A percentile compares a stretch with the other conserved stretches of the same genome.
These are phyloP conservation scores for Exophiala aquamarina DNA, from an alignment of 2,329 filamentous ascomycete species.

Conservation along the genomic window DNA sequence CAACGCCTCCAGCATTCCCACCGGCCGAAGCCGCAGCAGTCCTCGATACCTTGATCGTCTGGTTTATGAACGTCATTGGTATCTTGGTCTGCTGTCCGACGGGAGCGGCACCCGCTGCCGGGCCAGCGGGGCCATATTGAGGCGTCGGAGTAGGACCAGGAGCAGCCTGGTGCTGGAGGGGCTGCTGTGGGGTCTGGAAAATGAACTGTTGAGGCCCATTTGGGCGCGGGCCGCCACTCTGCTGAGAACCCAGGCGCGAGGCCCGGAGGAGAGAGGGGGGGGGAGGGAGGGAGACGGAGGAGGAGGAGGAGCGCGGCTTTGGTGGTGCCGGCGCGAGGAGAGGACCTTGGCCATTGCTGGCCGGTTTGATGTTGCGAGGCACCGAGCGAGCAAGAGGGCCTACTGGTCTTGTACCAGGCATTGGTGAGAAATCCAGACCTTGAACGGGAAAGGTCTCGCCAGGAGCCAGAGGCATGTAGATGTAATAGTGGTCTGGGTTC, in stretches of 20 bases:
- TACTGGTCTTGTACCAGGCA: conserved; percentile 2
- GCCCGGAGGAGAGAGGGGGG: too few species aligned
- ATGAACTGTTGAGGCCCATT: conserved; percentile 17
- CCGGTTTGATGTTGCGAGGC: too few species aligned
- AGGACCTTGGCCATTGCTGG: conserved; percentile 19
- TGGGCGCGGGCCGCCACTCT: too few species aligned
- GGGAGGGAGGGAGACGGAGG: too few species aligned
- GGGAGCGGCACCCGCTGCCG: background rate
- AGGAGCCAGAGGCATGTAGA: conserved; percentile 21
- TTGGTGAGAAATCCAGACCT: conserved; percentile 14
- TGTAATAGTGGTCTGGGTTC: conserved; percentile 12
- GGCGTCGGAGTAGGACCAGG: conserved; percentile 4
- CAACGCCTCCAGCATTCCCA: background rate
- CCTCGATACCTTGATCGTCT: conserved; percentile 20
- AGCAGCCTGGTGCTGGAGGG: conserved; percentile 19
- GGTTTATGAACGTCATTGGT: conserved; percentile 23
- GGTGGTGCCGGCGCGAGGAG: conserved; percentile 23
- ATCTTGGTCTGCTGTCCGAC: conserved; percentile 16
- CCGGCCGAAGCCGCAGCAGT: conserved; percentile 9
- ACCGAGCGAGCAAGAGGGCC: background rate
- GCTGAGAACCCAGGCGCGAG: too few species aligned
- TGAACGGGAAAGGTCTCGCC: conserved; percentile 13
- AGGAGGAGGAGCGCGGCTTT: background rate
- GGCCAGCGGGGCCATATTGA: conserved; percentile 5
- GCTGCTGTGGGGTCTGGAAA: conserved; percentile 23